These are phyloP conservation scores for Straminergon stramineum DNA, from an alignment of 225 moss, liverwort and hornwort genomes.

Conservation along the genomic window DNA sequence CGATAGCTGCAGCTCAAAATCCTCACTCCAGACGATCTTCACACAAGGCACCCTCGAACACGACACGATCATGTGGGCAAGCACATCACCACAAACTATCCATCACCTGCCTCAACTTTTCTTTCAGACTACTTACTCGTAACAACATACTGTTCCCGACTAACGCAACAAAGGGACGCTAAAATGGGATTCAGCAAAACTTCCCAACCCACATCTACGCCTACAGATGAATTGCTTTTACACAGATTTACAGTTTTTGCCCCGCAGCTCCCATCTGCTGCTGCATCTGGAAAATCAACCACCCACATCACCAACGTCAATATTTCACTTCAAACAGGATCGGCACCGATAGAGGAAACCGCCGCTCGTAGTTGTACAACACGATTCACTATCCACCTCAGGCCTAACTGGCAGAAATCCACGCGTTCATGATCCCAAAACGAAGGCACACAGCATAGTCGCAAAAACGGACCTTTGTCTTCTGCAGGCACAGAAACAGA, in stretches of 20 bases:
- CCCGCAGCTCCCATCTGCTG: slow-evolving; percentile 49
- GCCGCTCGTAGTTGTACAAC: no score
- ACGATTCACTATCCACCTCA: neutral
- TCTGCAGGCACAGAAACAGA: slow-evolving; percentile 10
- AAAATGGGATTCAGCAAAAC: neutral
- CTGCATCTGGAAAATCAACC: slow-evolving; percentile 30
- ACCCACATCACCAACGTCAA: neutral
- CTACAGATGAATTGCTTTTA: slow-evolving; percentile 35
- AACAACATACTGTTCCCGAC: neutral
- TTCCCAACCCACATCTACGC: slow-evolving; percentile 11
- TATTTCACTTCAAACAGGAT: neutral
- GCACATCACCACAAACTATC: neutral
- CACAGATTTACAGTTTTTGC: slow-evolving; percentile 65
- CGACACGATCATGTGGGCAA: neutral
- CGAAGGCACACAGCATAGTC: neutral
- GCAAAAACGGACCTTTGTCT: slow-evolving; percentile 14
- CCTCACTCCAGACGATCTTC: slow-evolving; percentile 1
- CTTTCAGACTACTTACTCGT: neutral
- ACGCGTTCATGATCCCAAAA: neutral
- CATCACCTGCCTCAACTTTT: neutral
- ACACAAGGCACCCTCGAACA: neutral
- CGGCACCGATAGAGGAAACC: neutral
- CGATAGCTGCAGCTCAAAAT: slow-evolving; percentile 13
- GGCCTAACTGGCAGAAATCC: neutral
- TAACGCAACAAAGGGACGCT: slow-evolving; percentile 5